Evolutionary conservation across 345 rosid genomes (phyloP), one percentile per base, ranked within the genome.

Genomic region (Iberis pinnata): DNA sequence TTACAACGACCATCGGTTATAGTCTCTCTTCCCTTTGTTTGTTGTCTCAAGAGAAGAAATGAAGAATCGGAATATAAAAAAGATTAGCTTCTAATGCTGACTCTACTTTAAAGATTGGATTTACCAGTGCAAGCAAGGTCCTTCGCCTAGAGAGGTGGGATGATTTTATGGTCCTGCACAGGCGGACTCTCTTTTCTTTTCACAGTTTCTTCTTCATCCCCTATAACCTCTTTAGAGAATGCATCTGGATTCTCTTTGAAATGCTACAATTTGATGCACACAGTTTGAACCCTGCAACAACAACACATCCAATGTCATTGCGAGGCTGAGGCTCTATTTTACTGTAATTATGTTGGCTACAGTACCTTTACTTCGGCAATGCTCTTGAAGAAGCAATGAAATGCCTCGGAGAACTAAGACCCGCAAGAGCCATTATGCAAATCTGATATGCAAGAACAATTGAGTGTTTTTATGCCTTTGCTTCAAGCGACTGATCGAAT

Each of bases 381-480:
- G 64, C 96, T 90, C 67, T 79, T 87, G 71, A 90, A 72, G 67
- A 80, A 90, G 72, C 98, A 90, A 35, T 75, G 75, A 62, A 90
- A 90, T 0, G 98, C 89, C 31, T 87, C 80, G 2, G 98, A 78
- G 74, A 90, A 90, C 71, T 73, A 84, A 59, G 33, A 37, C 7
- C 95, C 96, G 36, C 96, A 87, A 7, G 84, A 43, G 6, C 98
- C 92, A 36, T 40, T 78, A 35, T 88, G 83, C 69, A 90, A 67
- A 54, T 82, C 88, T 38, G 87, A 87, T 15, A 90, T 72, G 73
- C 98, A 90, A 51, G 96, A 95, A 43, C 98, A 90, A 13, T 90
- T 88, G 20, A 90, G 62, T 25, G 96, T 95, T 76, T 78, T 72
- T 76, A 75, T 26, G 83, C 98, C 62, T 74, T 77, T 1, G 71